Evolutionary conservation across 176 grass and related monocot species (phyloP).

Genomic region (Raddia distichophylla): DNA sequence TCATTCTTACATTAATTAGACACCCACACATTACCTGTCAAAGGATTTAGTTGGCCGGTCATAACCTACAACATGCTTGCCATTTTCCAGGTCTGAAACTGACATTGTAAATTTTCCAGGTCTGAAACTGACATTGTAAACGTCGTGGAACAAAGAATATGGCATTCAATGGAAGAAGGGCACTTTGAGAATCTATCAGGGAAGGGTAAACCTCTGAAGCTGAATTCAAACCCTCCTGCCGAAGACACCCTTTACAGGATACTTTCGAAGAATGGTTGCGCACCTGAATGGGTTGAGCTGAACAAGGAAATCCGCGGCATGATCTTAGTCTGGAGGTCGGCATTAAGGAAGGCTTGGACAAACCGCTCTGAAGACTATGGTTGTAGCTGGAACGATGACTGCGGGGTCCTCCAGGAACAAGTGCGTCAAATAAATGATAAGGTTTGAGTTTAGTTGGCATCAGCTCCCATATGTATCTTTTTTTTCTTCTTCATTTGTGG

Average conservation of each 20-base stretch:
- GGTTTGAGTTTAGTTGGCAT: constrained; percentile 42
- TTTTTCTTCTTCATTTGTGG: too few relatives aligned
- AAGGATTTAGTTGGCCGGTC: too few relatives aligned
- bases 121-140: constrained; percentile 86
- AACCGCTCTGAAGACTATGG: constrained; percentile 39
- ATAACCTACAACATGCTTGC: too few relatives aligned
- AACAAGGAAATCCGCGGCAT: constrained; percentile 81
- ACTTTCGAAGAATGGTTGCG: constrained; percentile 74
- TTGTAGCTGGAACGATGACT: constrained; percentile 51
- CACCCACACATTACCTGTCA: too few relatives aligned
- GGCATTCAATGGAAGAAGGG: constrained; percentile 94
- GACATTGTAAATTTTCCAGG: too few relatives aligned
- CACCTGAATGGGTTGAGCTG: constrained; percentile 80
- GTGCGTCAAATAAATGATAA: constrained; percentile 81
- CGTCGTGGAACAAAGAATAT: constrained; percentile 95
- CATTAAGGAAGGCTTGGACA: constrained; percentile 60
- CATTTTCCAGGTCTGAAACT: too few relatives aligned
- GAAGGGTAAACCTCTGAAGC: constrained; percentile 83
- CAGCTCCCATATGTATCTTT: not conserved
- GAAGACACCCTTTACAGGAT: constrained; percentile 89
- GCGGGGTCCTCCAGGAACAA: constrained; percentile 53
- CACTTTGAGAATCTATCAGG: constrained; percentile 89
- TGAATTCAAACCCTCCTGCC: constrained; percentile 70
- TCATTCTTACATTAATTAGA: too few relatives aligned
- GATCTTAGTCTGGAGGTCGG: constrained; percentile 58